Evolutionary conservation across 2,329 filamentous ascomycete genomes (phyloP), one percentile per base, ranked within the genome.

Genomic region (Penicillium sp.): DNA sequence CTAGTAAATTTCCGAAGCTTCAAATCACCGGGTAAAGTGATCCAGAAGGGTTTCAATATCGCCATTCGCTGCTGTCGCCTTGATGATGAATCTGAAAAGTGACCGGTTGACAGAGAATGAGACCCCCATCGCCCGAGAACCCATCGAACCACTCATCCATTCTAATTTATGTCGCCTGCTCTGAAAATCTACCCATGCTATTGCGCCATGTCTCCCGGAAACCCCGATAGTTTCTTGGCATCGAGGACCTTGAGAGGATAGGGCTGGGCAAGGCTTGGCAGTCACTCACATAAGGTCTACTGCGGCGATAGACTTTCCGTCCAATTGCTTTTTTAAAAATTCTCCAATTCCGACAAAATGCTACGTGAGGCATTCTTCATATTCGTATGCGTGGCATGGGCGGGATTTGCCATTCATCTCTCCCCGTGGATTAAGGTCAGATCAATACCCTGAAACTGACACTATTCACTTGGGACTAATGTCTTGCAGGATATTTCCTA

Each of bases 191-290:
- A 6, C 19, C 13, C 19, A 33, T 7, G 8, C 5, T n/a, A 8
- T 33, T 33, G 29, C 11, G 19, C 44, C 44, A 46, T 44, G 16
- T 19, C 5, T 46, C 40, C 6, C n/a, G 11, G 27, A 13, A 21
- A 15, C 6, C 27, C 15, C 10, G 1, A 29, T 10, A 7, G 5
- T n/a, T 34, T n/a, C 52, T 54, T 54, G 52, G 52, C 43, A 54
- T 50, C 45, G 45, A 54, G 52, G 52, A 54, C 52, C 52, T 48
- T 54, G 52, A 41, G 44, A 48, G 27, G 10, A 2, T 13, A 53
- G 15, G 51, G 19, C 41, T 44, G 23, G 41, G 41, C 41, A 27
- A 27, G 23, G 40, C 44, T 53, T 54, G 43, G 43, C 51, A 53
- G 21, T 53, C 25, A 27, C 25, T 29, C 19, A 19, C n/a, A 46